Percentiles rank a stretch among this genome's conserved stretches.
Conservation (phyloP, 768 basidiomycete species). For the Termitomyces sp. region DNA sequence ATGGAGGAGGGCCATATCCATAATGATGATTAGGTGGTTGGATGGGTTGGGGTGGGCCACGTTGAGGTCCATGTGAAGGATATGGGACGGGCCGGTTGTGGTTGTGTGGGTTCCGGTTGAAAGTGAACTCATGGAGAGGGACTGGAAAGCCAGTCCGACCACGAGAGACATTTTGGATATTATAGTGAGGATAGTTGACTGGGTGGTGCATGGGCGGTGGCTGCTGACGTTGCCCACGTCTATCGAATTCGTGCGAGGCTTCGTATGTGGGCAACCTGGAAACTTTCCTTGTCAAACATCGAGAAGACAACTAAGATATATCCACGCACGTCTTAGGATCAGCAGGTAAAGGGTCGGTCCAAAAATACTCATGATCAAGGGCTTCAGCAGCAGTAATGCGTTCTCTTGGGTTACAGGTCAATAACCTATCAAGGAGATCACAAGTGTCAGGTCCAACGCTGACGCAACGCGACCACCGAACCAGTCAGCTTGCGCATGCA, state of each 20-base stretch:
- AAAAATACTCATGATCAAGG: slow-evolving; percentile 92
- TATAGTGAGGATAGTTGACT: not conserved
- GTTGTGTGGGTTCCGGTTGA: not conserved
- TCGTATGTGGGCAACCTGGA: slow-evolving; percentile 69
- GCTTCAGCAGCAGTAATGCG: slow-evolving; percentile 83
- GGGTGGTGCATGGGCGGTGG: slow-evolving; percentile 10
- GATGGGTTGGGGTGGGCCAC: not conserved
- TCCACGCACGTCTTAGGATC: slow-evolving; percentile 69
- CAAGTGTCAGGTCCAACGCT: slow-evolving; percentile 70
- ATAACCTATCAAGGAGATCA: slow-evolving; percentile 77
- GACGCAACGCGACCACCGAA: not conserved
- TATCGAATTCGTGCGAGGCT: slow-evolving; percentile 69
- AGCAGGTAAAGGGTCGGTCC: slow-evolving; percentile 83
- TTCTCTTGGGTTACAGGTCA: slow-evolving; percentile 78
- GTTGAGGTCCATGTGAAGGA: slow-evolving; percentile 1
- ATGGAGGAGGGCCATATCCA: not conserved
- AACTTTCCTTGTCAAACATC: not conserved
- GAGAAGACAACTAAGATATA: not conserved
- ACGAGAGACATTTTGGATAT: not conserved
- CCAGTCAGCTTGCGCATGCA: slow-evolving; percentile 5
- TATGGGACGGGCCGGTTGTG: slow-evolving; percentile 10
- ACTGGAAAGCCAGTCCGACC: slow-evolving; percentile 20
- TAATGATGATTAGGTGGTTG: not conserved
- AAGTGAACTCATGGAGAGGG: slow-evolving; percentile 8
- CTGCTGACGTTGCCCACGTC: slow-evolving; percentile 17